Evolutionary conservation across 1,284 basidiomycete genomes (phyloP).

Genomic region (Wallemia ichthyophaga): DNA sequence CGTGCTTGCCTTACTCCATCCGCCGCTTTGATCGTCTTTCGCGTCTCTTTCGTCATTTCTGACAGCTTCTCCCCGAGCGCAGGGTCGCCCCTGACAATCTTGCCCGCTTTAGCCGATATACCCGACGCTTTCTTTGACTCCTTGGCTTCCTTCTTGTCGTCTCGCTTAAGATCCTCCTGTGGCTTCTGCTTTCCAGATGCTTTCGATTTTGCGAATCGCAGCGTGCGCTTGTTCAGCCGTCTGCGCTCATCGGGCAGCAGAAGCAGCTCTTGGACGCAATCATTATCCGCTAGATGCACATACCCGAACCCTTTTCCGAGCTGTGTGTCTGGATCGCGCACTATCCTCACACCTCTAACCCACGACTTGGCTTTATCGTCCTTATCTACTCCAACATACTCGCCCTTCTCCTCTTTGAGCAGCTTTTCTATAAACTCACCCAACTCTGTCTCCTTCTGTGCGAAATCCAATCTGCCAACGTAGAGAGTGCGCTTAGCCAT

Average conservation of each 20-base stretch:
- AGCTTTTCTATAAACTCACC: slow-evolving; percentile 59
- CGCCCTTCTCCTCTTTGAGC: slow-evolving; percentile 40
- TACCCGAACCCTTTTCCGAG: slow-evolving; percentile 96
- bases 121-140: background rate
- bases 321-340: slow-evolving; percentile 73
- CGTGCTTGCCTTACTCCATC: slow-evolving; percentile 50
- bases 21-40: slow-evolving; percentile 44
- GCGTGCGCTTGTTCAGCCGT: slow-evolving; percentile 62
- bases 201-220: slow-evolving; percentile 61
- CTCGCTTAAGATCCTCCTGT: slow-evolving; percentile 15
- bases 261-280: slow-evolving; percentile 64
- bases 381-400: slow-evolving; percentile 10
- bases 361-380: slow-evolving; percentile 19
- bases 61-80: slow-evolving; percentile 41
- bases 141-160: slow-evolving; percentile 4
- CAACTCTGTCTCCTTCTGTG: slow-evolving; percentile 64
- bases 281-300: slow-evolving; percentile 54
- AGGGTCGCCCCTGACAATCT: slow-evolving; percentile 42
- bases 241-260: slow-evolving; percentile 40
- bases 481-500: slow-evolving; percentile 41
- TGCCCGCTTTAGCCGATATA: background rate
- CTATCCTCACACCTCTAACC: slow-evolving; percentile 59
- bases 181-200: slow-evolving; percentile 9
- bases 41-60: slow-evolving; percentile 47
- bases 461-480: slow-evolving; percentile 78